Evolutionary conservation across 1,284 basidiomycete genomes (phyloP), one percentile per base, ranked within the genome.

Genomic region (Hemileia vastatrix): DNA sequence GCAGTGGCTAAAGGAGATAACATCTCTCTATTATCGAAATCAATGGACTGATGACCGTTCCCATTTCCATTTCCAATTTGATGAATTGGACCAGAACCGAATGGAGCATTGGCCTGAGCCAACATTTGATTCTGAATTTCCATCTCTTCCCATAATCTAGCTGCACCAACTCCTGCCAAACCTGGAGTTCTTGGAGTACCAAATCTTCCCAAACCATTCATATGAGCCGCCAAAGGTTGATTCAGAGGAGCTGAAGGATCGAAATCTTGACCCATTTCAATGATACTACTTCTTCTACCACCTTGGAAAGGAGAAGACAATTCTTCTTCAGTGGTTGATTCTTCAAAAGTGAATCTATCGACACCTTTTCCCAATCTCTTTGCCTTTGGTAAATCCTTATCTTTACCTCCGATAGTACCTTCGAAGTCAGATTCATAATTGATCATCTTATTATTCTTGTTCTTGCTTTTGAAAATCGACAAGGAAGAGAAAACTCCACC

Each of bases 401-500:
- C 69, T 44, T 63, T 67, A 15, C 44, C 68, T 36, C 69, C 69
- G 32, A 71, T 71, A 1, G 69, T 71, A 5, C 70, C 70, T 43
- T 71, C 70, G 49, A 68, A 71, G 52, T 71, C 70, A 27, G 67
- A 68, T 49, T 70, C 70, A 49, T 40, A 9, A 11, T 15, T 15
- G 15, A 11, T 40, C 36, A 9, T 40, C 36, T 40, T 15, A 40
- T 40, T 40, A 9, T 40, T 40, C 36, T 9, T 15, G 36, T 40
- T 40, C 27, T 27, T 27, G 27, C 27, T 27, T 40, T 15, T 40
- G 9, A 9, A 40, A 15, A 40, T 40, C 36, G 36, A 40, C 8
- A 40, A 15, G 15, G 36, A 40, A 40, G 36, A 40, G 36, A 40
- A 40, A 15, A 40, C 36, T 40, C 36, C 36, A 40, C 36, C 36